phyloP scores from a whole-genome alignment of 208 protist genomes.

The Leishmania arabica region DNA sequence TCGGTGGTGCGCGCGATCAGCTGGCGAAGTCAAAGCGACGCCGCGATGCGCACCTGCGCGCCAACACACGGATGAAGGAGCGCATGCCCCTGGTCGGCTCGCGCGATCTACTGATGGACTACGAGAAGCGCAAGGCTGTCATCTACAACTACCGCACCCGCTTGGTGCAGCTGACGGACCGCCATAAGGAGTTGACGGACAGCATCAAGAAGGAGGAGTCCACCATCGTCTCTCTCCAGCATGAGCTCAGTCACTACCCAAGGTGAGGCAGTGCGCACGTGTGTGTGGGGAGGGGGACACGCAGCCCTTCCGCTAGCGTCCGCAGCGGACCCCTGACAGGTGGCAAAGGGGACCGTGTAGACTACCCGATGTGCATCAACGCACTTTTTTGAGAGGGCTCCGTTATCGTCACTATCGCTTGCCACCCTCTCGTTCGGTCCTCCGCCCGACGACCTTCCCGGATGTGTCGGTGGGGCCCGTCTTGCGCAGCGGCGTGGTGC shows the following conservation, averaged over 20 bases:
- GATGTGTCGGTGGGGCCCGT: too few relatives aligned
- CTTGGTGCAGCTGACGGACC: slow-evolving; percentile 81
- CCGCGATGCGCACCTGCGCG: slow-evolving; percentile 83
- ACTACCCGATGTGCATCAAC: background rate
- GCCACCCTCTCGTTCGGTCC: background rate
- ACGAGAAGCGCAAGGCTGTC: slow-evolving; percentile 88
- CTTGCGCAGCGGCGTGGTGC: background rate
- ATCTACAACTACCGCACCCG: slow-evolving; percentile 71
- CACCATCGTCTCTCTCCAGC: slow-evolving; percentile 57
- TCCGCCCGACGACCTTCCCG: background rate
- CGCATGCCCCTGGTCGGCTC: slow-evolving; percentile 94
- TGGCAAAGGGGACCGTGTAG: background rate
- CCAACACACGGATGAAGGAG: slow-evolving; percentile 92
- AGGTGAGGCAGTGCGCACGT: slow-evolving; percentile 17
- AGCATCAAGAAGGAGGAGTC: slow-evolving; percentile 62
- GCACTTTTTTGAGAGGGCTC: background rate
- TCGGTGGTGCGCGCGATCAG: slow-evolving; percentile 83
- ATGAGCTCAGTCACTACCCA: slow-evolving; percentile 67
- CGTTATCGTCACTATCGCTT: background rate
- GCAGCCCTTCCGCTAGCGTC: background rate
- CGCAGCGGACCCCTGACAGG: background rate
- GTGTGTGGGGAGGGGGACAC: background rate
- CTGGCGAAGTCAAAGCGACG: slow-evolving; percentile 93
- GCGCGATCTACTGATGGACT: slow-evolving; percentile 95
- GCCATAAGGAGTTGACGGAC: slow-evolving; percentile 67